Conservation (phyloP, 2,329 filamentous ascomycete genomes). For the Hymenoscyphus albidus region DNA sequence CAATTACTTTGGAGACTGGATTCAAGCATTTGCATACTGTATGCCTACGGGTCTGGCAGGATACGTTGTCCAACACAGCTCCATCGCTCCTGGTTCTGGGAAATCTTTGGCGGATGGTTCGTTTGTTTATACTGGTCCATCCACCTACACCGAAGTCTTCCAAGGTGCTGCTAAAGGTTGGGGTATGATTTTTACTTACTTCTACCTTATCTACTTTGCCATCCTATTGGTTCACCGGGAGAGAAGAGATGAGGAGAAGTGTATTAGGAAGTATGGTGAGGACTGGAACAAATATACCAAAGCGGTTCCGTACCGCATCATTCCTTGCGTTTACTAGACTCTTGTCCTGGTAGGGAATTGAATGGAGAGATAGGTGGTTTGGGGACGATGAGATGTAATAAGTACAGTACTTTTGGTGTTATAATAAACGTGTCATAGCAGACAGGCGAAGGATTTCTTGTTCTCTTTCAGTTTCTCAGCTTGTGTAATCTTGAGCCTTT, state of each 20-base stretch:
- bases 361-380: background rate
- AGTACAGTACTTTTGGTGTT: background rate
- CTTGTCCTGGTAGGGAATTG: background rate
- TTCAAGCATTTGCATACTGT: slow-evolving; percentile 87
- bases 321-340: slow-evolving; percentile 75
- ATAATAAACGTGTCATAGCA: background rate
- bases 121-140: slow-evolving; percentile 47
- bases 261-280: slow-evolving; percentile 81
- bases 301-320: slow-evolving; percentile 66
- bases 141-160: slow-evolving; percentile 61
- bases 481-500: no score
- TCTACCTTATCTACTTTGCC: slow-evolving; percentile 90
- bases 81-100: slow-evolving; percentile 48
- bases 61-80: slow-evolving; percentile 61
- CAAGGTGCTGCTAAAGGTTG: slow-evolving; percentile 73
- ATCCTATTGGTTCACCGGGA: slow-evolving; percentile 83
- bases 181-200: slow-evolving; percentile 88
- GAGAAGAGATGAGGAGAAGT: slow-evolving; percentile 85
- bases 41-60: slow-evolving; percentile 82
- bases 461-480: no score
- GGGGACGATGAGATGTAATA: background rate
- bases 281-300: slow-evolving; percentile 90
- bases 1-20: slow-evolving; percentile 95
- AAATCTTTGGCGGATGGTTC: slow-evolving; percentile 47
- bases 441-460: no score